Conservation (phyloP, 2,329 filamentous ascomycete genomes). For the Dactylellina drechsleri region DNA sequence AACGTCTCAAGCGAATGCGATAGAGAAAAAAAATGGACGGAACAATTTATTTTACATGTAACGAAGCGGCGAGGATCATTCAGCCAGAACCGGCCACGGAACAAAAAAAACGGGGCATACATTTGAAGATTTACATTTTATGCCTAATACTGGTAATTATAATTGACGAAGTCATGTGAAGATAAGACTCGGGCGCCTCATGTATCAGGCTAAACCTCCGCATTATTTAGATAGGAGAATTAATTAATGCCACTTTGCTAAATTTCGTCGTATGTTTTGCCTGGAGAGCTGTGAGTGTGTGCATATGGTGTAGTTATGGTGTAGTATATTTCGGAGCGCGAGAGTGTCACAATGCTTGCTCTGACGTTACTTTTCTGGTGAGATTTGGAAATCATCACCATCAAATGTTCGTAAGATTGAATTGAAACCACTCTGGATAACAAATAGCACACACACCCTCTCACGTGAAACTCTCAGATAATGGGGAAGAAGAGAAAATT, state of each 20-base stretch:
- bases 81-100: neutral
- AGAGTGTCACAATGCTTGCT: neutral
- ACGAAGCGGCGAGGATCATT: conserved; percentile 3
- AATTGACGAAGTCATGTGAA: conserved; percentile 16
- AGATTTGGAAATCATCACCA: no score
- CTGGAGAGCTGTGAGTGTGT: neutral
- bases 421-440: neutral
- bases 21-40: neutral
- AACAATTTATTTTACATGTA: conserved; percentile 2
- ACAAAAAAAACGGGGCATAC: neutral
- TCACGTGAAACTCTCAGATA: conserved; percentile 55
- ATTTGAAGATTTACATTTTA: no score
- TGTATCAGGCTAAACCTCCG: neutral
- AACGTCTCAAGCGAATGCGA: neutral
- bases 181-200: neutral
- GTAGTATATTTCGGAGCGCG: no score
- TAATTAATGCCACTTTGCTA: neutral
- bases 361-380: neutral
- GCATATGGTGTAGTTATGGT: no score
- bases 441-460: conserved; percentile 20
- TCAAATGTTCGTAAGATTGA: no score
- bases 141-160: no score
- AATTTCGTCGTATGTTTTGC: neutral
- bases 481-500: conserved; percentile 14
- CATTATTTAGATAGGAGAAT: neutral